Conservation (phyloP, 148 eudicot genomes). For the Heliamphora exappendiculata region DNA sequence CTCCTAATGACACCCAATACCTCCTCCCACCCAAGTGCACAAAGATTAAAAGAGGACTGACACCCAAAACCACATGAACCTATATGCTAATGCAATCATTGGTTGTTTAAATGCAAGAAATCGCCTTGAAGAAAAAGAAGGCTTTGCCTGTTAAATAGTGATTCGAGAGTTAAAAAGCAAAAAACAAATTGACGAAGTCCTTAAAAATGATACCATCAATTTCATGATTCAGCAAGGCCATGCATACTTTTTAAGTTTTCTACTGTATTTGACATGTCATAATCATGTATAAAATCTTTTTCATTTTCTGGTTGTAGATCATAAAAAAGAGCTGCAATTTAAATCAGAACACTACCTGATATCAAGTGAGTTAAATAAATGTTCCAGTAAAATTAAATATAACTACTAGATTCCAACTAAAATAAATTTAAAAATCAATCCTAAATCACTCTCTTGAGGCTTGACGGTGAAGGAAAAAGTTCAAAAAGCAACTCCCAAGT, state of each 20-base stretch:
- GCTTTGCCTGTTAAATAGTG: background rate
- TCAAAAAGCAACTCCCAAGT: background rate
- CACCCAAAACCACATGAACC: background rate
- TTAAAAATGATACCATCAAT: background rate
- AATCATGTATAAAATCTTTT: background rate
- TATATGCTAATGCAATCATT: background rate
- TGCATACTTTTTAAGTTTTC: background rate
- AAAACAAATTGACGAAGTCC: background rate
- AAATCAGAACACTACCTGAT: background rate
- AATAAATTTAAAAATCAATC: background rate
- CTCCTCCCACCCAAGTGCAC: background rate
- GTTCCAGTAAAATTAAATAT: background rate
- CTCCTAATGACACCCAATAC: background rate
- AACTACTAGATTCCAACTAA: background rate
- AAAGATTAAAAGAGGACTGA: background rate
- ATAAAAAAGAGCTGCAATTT: background rate
- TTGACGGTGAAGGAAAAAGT: background rate
- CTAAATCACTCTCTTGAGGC: background rate
- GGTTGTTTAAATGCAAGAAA: background rate
- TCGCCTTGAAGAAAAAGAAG: conserved; percentile 10
- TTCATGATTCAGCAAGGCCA: background rate
- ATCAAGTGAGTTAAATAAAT: background rate
- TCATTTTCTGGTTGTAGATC: background rate
- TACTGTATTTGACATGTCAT: background rate
- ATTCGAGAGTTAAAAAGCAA: background rate